Evolutionary conservation across 1,139 yeast species (phyloP).

Genomic region (Torulaspora pretoriensis): DNA sequence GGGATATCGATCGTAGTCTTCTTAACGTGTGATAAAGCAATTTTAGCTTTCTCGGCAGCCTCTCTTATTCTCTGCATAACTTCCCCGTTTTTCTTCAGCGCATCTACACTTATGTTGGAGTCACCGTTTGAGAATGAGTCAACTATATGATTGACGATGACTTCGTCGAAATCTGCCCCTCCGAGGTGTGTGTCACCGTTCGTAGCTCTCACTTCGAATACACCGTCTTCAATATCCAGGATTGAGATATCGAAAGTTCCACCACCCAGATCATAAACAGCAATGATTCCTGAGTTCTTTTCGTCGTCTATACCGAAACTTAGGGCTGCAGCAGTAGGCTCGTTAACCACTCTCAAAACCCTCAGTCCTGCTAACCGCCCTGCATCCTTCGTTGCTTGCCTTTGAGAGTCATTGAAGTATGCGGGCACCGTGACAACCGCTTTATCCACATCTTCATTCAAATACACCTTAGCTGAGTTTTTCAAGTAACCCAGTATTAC

Average conservation of each 20-base stretch:
- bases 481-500: constrained; percentile 42
- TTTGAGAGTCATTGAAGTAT: constrained; percentile 71
- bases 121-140: constrained; percentile 43
- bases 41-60: constrained; percentile 68
- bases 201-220: constrained; percentile 77
- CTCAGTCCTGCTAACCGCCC: constrained; percentile 65
- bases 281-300: constrained; percentile 53
- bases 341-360: constrained; percentile 66
- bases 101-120: constrained; percentile 15
- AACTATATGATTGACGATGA: constrained; percentile 52
- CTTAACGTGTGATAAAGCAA: constrained; percentile 60
- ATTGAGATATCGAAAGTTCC: constrained; percentile 82
- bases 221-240: constrained; percentile 74
- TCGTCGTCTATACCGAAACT: constrained; percentile 62
- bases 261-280: constrained; percentile 80
- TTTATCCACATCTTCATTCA: constrained; percentile 43
- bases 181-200: constrained; percentile 82
- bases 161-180: constrained; percentile 75
- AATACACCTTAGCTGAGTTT: constrained; percentile 48
- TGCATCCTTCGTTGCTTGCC: constrained; percentile 73
- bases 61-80: constrained; percentile 62
- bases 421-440: constrained; percentile 83
- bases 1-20: constrained; percentile 60
- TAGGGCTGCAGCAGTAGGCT: constrained; percentile 79
- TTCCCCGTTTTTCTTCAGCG: constrained; percentile 21